Percentiles rank a stretch among this genome's conserved stretches.
phyloP scores from a whole-genome alignment of 2,329 filamentous ascomycete genomes.

The Coleophoma crateriformis region DNA sequence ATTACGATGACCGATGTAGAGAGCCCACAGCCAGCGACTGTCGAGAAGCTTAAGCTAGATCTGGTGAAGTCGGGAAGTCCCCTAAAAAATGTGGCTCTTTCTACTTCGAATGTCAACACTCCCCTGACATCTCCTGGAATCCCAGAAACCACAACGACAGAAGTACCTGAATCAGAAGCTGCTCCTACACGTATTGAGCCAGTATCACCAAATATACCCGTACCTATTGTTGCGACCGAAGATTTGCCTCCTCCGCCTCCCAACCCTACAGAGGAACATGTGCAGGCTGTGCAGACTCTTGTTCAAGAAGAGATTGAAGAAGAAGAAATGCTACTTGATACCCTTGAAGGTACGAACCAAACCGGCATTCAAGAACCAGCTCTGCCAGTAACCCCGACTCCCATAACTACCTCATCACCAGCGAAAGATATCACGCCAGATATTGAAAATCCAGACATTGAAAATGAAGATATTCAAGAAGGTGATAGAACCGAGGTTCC shows the following conservation, averaged over 20 bases:
- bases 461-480: no score
- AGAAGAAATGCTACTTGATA: no score
- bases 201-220: not conserved
- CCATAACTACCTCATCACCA: no score
- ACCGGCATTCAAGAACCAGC: no score
- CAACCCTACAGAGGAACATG: no score
- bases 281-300: no score
- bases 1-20: conserved; percentile 11
- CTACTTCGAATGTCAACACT: conserved; percentile 21
- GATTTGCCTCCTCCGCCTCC: not conserved
- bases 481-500: no score
- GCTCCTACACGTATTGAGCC: not conserved
- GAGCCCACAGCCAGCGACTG: conserved; percentile 3
- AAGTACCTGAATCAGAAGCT: not conserved
- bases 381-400: no score
- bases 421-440: no score
- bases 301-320: no score
- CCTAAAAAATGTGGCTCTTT: conserved; percentile 20
- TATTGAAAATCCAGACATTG: no score
- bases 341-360: no score
- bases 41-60: conserved; percentile 11
- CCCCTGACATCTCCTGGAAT: conserved; percentile 13
- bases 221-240: not conserved
- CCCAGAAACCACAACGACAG: not conserved
- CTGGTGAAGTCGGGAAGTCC: conserved; percentile 20